Conservation (phyloP, 2,329 filamentous ascomycete species). For the Chrysosphaeria jannelii region DNA sequence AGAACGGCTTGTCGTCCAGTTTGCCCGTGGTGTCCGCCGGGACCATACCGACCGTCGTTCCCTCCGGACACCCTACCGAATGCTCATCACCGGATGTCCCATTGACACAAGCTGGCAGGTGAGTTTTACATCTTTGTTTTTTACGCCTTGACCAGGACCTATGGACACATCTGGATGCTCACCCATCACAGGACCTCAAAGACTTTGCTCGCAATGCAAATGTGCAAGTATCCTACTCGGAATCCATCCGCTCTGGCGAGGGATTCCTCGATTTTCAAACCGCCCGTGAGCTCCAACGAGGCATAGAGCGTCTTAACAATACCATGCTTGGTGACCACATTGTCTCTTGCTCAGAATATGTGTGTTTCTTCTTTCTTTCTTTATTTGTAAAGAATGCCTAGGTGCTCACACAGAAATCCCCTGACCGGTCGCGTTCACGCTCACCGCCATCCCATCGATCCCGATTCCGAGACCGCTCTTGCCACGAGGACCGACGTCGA, state of each 20-base stretch:
- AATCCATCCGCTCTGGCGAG: constrained; percentile 74
- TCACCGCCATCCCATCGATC: neutral
- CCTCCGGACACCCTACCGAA: constrained; percentile 78
- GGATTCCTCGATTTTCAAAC: constrained; percentile 15
- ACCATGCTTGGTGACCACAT: too few species aligned
- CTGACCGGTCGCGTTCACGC: too few species aligned
- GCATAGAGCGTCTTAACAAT: too few species aligned
- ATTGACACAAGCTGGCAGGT: constrained; percentile 98
- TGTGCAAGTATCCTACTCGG: constrained; percentile 92
- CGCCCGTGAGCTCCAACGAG: neutral
- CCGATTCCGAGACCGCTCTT: neutral
- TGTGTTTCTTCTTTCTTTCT: too few species aligned
- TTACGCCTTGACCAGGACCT: neutral
- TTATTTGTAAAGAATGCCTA: too few species aligned
- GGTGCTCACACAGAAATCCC: too few species aligned
- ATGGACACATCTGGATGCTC: neutral
- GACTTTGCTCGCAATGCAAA: constrained; percentile 94
- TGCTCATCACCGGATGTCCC: constrained; percentile 92
- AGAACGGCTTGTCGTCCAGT: constrained; percentile 90
- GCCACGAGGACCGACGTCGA: neutral
- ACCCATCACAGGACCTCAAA: constrained; percentile 61
- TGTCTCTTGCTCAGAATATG: too few species aligned
- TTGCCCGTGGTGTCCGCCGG: constrained; percentile 58
- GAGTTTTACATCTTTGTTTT: constrained; percentile 3
- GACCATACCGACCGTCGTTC: constrained; percentile 40